Evolutionary conservation across 305 asterid species (phyloP).

Genomic region (Euphrasia arctica): DNA sequence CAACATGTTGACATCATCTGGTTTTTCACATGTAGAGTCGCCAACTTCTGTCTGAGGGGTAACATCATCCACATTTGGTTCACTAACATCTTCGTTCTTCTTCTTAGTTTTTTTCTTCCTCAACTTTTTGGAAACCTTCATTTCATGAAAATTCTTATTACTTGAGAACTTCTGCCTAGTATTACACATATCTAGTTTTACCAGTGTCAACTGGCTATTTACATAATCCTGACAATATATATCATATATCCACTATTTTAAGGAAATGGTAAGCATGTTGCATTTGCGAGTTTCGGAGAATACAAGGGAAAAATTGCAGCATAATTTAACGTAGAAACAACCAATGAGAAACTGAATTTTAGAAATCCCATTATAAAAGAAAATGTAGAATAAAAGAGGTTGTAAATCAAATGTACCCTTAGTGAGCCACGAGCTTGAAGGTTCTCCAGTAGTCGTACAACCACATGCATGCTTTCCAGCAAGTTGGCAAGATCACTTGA

Average conservation of each 20-base stretch:
- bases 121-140: conserved; percentile 76
- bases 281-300: background rate
- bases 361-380: background rate
- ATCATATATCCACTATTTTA: background rate
- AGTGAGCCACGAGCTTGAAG: conserved; percentile 86
- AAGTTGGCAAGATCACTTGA: conserved; percentile 90
- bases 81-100: conserved; percentile 42
- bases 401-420: conserved; percentile 54
- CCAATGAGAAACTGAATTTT: conserved; percentile 1
- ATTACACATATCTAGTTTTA: background rate
- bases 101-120: conserved; percentile 65
- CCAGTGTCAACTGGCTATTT: background rate
- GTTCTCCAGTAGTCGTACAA: conserved; percentile 79
- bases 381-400: background rate
- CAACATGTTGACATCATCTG: conserved; percentile 36
- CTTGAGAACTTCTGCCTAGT: conserved; percentile 5
- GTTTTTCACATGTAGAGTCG: conserved; percentile 36
- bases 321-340: background rate
- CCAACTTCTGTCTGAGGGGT: conserved; percentile 41
- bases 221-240: too few relatives aligned
- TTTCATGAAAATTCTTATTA: conserved; percentile 25
- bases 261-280: conserved; percentile 2
- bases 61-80: conserved; percentile 36
- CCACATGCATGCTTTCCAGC: conserved; percentile 78
- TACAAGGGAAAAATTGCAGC: background rate